Evolutionary conservation across 352 stramenopile species (phyloP).

Genomic region (Phytophthora colocasiae): DNA sequence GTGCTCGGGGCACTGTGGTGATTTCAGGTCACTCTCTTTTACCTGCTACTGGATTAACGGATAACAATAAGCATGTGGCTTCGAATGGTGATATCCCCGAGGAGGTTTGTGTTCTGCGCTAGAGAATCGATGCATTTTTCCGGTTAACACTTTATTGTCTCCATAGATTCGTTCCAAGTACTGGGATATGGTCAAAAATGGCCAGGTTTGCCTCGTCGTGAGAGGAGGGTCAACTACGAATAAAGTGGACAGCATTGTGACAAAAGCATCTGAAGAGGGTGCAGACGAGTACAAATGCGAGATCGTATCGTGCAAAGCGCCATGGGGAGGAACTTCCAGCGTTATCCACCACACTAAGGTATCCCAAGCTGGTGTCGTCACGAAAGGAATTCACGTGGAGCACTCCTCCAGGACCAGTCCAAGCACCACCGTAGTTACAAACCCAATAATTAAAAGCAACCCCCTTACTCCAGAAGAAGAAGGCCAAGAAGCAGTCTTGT

Average conservation of each 20-base stretch:
- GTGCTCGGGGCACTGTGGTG: conserved; percentile 69
- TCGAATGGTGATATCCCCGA: conserved; percentile 16
- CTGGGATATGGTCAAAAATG: conserved; percentile 46
- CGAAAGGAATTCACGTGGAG: conserved; percentile 37
- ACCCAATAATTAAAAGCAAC: conserved; percentile 17
- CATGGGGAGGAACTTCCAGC: conserved; percentile 34
- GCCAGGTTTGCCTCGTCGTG: conserved; percentile 46
- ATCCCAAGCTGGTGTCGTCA: conserved; percentile 47
- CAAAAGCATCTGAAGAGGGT: conserved; percentile 37
- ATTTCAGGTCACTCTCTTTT: conserved; percentile 56
- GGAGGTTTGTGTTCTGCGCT: conserved; percentile 27
- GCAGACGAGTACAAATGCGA: conserved; percentile 68
- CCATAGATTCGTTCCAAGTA: conserved; percentile 43
- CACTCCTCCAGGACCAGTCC: conserved; percentile 6
- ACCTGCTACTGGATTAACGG: not conserved
- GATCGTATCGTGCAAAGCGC: conserved; percentile 54
- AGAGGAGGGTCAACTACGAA: conserved; percentile 39
- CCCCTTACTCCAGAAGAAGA: conserved; percentile 35
- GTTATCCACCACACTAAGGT: conserved; percentile 57
- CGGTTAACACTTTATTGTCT: not conserved
- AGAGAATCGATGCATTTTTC: conserved; percentile 1
- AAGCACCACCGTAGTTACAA: not conserved
- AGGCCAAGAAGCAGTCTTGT: conserved; percentile 38
- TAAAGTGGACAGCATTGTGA: conserved; percentile 48
- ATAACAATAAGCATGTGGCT: conserved; percentile 25